Evolutionary conservation across 345 rosid genomes (phyloP), one percentile per base, ranked within the genome.

Genomic region (Eucalyptus cloeziana): DNA sequence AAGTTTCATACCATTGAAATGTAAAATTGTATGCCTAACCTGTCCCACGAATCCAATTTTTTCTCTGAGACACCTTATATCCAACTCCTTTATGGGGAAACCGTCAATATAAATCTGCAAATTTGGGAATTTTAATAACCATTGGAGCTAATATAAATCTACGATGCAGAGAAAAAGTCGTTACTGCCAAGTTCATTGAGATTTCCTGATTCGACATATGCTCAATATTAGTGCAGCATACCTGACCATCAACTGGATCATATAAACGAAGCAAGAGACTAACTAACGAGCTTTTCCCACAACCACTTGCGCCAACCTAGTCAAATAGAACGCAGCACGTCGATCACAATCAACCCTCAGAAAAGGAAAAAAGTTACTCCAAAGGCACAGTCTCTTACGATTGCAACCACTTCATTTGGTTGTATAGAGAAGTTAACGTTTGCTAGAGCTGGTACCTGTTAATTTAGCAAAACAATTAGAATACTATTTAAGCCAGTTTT

Each of bases 281-380:
- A 51, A 93, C 90, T 64, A 93, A 87, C 17, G 95, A 90, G 93
- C 89, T 93, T 89, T 93, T 93, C 56, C 95, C 95, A 49, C 95
- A 91, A 86, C 95, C 94, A 89, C 95, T 92, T 71, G 90, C 86
- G 62, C 95, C 95, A 86, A 92, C 94, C 95, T 93, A 89, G 90
- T 50, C 86, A 88, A 88, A 62, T 58, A 24, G 89, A 88, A 50
- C 25, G n/a, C 15, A 64, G 21, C 5, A 76, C 13, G 37, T 76
- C 1, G 3, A 37, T 76, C 83, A 76, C 15, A 37, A 76, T 76
- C 47, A 76, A 37, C 83, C 83, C 83, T 37, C 3, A 76, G 13
- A 37, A 37, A 76, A 37, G 89, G 89, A 33, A 58, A 43, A 87
- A 17, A 88, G 16, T 24, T 7, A 89, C 9, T 47, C 49, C n/a